phyloP scores from a whole-genome alignment of 495 filamentous ascomycete species.

The Penicillium tannophilum region DNA sequence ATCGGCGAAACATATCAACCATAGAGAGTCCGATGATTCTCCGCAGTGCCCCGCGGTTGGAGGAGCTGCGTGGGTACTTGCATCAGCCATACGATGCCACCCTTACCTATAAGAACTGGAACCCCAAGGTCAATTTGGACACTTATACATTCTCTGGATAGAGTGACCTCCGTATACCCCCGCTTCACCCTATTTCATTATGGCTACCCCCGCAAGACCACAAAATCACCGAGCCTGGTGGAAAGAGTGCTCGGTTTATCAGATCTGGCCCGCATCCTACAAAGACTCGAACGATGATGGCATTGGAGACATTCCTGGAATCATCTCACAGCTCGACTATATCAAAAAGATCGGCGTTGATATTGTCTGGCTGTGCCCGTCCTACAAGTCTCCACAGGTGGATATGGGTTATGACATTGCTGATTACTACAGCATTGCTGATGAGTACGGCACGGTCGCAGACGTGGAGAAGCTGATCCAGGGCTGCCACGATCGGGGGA shows the following conservation, averaged over 20 bases:
- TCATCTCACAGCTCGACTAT: conserved; percentile 66
- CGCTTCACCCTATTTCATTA: conserved; percentile 11
- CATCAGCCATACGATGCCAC: neutral
- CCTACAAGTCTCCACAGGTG: conserved; percentile 66
- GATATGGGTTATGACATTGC: conserved; percentile 69
- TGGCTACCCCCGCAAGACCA: conserved; percentile 30
- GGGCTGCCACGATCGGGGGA: conserved; percentile 56
- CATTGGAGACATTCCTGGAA: conserved; percentile 67
- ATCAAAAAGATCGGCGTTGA: conserved; percentile 64
- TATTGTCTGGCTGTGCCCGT: conserved; percentile 68
- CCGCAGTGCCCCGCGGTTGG: conserved; percentile 33
- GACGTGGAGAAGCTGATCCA: conserved; percentile 67
- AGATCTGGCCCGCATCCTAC: conserved; percentile 70
- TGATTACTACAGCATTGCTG: conserved; percentile 65
- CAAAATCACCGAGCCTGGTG: conserved; percentile 54
- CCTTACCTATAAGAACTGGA: conserved; percentile 8
- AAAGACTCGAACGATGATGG: conserved; percentile 70
- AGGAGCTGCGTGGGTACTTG: conserved; percentile 17
- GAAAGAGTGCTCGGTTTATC: conserved; percentile 64
- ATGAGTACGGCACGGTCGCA: conserved; percentile 60
- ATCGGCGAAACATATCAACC: conserved; percentile 16
- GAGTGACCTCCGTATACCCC: neutral
- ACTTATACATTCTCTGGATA: neutral
- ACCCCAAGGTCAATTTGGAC: neutral
- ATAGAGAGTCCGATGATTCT: conserved; percentile 23